Evolutionary conservation across 768 basidiomycete species (phyloP).

Genomic region (Pholiota microspora): DNA sequence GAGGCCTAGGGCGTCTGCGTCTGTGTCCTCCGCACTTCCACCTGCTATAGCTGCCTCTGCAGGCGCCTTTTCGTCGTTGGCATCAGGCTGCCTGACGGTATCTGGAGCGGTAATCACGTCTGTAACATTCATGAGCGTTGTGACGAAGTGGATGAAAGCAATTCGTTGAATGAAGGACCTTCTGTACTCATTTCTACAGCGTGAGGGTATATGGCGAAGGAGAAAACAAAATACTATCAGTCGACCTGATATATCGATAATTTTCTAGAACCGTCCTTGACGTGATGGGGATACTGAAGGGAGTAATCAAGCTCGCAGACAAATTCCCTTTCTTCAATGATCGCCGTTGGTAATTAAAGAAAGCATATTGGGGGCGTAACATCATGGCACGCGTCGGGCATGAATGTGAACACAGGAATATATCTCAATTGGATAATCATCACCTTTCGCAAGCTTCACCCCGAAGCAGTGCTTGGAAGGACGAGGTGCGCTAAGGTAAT

Average conservation of each 20-base stretch:
- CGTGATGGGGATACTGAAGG: neutral
- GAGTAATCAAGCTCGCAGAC: neutral
- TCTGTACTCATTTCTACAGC: neutral
- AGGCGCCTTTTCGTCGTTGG: too few relatives aligned
- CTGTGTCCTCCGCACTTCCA: neutral
- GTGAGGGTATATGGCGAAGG: neutral
- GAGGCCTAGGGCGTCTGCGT: conserved; percentile 19
- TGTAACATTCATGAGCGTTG: neutral
- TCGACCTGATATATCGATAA: too few relatives aligned
- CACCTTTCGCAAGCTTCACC: too few relatives aligned
- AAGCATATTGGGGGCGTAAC: too few relatives aligned
- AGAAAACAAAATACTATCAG: neutral
- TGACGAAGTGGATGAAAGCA: neutral
- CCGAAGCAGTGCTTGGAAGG: neutral
- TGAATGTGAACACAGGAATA: too few relatives aligned
- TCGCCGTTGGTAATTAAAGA: conserved; percentile 1
- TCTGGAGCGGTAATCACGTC: neutral
- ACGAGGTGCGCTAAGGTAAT: too few relatives aligned
- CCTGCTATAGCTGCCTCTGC: too few relatives aligned
- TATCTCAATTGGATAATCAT: too few relatives aligned
- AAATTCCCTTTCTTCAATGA: conserved; percentile 6
- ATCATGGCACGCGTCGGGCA: neutral
- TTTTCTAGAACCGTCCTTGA: neutral
- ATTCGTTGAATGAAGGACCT: neutral
- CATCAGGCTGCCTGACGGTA: neutral